These are phyloP conservation scores for Neofusicoccum umdonicola DNA, from an alignment of 2,329 filamentous ascomycete species.

Conservation along the genomic window DNA sequence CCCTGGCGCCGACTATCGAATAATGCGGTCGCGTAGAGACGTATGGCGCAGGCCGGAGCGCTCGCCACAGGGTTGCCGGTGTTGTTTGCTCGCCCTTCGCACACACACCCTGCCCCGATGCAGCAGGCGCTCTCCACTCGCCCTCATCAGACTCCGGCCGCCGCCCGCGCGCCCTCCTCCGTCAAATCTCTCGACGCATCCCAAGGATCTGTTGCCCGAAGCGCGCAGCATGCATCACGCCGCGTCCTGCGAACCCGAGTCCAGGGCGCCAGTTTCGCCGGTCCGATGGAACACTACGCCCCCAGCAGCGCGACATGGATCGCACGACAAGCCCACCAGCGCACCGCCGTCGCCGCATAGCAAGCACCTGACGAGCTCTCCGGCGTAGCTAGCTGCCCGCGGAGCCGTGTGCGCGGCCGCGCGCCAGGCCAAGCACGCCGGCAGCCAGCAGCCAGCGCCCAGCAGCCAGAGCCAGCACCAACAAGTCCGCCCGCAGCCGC, in stretches of 20 bases:
- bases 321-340: conserved; percentile 12
- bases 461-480: neutral
- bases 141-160: conserved; percentile 10
- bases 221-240: conserved; percentile 9
- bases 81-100: conserved; percentile 7
- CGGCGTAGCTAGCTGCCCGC: too few species aligned
- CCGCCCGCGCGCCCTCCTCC: neutral
- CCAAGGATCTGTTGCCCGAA: conserved; percentile 13
- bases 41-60: conserved; percentile 11
- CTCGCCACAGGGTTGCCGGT: conserved; percentile 7
- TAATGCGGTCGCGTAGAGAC: conserved; percentile 9
- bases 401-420: too few species aligned
- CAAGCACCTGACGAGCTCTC: neutral
- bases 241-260: conserved; percentile 14
- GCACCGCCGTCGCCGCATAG: neutral
- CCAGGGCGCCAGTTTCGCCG: conserved; percentile 16
- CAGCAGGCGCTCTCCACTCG: conserved; percentile 15
- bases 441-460: neutral
- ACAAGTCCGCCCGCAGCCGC: neutral
- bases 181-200: conserved; percentile 14
- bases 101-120: conserved; percentile 7
- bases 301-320: conserved; percentile 14
- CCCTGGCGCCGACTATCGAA: conserved; percentile 15
- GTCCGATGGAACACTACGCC: conserved; percentile 16
- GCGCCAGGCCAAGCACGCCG: too few species aligned